A percentile compares a stretch with the other conserved stretches of the same genome.
These are phyloP conservation scores for Plicaturopsis crispa DNA, from an alignment of 768 basidiomycete genomes.

Conservation along the genomic window DNA sequence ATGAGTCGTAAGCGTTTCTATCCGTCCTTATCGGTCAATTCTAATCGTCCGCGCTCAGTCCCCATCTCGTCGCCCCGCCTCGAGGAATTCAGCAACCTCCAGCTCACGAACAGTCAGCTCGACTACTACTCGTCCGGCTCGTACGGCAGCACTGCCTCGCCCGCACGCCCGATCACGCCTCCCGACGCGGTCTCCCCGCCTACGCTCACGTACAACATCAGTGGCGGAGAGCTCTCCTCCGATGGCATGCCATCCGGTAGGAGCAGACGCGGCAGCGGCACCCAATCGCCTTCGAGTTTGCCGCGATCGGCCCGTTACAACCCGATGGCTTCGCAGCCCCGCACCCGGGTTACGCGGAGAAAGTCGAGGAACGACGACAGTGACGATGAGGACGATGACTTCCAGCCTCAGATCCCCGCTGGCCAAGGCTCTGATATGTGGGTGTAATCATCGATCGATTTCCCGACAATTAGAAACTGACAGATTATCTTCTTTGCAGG, in stretches of 20 bases:
- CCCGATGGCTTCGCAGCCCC: conserved; percentile 50
- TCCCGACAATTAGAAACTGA: neutral
- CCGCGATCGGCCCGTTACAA: conserved; percentile 77
- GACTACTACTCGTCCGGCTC: conserved; percentile 54
- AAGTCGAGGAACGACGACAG: conserved; percentile 56
- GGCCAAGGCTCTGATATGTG: conserved; percentile 48
- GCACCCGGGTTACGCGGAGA: conserved; percentile 41
- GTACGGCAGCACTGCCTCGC: conserved; percentile 25
- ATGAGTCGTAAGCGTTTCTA: conserved; percentile 48
- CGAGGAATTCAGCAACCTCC: conserved; percentile 55
- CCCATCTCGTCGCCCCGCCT: conserved; percentile 53
- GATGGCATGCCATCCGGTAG: conserved; percentile 59
- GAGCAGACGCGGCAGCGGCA: conserved; percentile 65
- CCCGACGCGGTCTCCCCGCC: conserved; percentile 63
- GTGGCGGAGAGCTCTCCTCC: conserved; percentile 66
- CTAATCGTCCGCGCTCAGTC: conserved; percentile 15
- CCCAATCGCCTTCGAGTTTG: conserved; percentile 50
- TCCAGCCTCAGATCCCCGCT: conserved; percentile 42
- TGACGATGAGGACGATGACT: conserved; percentile 64
- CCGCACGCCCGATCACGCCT: conserved; percentile 64
- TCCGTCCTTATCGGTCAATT: conserved; percentile 5
- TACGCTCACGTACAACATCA: conserved; percentile 59
- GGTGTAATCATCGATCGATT: conserved; percentile 15
- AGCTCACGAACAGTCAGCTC: conserved; percentile 43
- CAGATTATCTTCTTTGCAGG: conserved; percentile 18